Evolutionary conservation across 1,284 basidiomycete genomes (phyloP).

Genomic region (Cutaneotrichosporon sp.): DNA sequence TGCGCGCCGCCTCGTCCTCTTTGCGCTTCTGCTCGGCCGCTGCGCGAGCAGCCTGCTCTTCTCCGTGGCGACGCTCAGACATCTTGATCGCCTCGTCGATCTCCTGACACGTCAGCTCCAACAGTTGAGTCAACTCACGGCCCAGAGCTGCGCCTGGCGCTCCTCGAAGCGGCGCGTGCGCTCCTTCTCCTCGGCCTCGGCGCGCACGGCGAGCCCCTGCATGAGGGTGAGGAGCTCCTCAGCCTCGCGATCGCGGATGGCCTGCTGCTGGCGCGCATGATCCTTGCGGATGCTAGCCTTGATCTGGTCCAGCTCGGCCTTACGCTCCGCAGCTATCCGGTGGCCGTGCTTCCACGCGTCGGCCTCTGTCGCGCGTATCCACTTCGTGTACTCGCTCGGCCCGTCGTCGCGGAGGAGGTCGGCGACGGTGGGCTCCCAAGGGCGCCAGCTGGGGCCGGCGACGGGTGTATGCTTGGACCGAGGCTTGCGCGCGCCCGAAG

Average conservation of each 20-base stretch:
- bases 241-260: constrained; percentile 27
- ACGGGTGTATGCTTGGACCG: background rate
- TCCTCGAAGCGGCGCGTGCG: constrained; percentile 33
- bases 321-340: constrained; percentile 9
- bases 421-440: constrained; percentile 18
- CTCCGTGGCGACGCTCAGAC: constrained; percentile 24
- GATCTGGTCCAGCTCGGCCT: constrained; percentile 11
- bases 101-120: constrained; percentile 25
- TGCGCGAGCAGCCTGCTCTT: constrained; percentile 21
- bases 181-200: constrained; percentile 39
- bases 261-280: constrained; percentile 20
- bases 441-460: constrained; percentile 2
- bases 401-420: constrained; percentile 29
- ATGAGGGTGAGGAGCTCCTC: constrained; percentile 41
- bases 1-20: constrained; percentile 32
- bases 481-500: background rate
- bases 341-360: constrained; percentile 33
- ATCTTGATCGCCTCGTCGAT: constrained; percentile 43
- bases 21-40: constrained; percentile 22
- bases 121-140: constrained; percentile 26
- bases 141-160: constrained; percentile 43
- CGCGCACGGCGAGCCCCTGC: constrained; percentile 37
- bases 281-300: constrained; percentile 19
- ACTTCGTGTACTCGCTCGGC: constrained; percentile 33
- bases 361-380: constrained; percentile 39